Base-by-base conservation (phyloP, 176 grass and related monocot species). In the Triticum turgidum region DNA sequence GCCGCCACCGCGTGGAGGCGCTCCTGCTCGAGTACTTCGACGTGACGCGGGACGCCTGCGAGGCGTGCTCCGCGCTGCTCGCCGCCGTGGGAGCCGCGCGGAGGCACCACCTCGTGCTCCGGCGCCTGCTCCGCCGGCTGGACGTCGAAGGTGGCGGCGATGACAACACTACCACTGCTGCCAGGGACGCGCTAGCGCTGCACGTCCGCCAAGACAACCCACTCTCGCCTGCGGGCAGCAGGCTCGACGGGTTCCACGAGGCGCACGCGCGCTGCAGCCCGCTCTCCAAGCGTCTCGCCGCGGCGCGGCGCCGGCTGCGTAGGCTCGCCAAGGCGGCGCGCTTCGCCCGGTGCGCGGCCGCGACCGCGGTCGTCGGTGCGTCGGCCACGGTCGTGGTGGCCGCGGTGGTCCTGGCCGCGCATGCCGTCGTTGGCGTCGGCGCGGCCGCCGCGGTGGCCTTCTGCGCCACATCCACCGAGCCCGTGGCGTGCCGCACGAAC, bases 21-120 rank as follows among this genome's bases (percentile, higher is more conserved):
- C 87, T 95, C 52, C 82, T 98, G 33, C 35, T 94, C 9, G 90
- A 98, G 75, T 98, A 81, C 85, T 98, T 95, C 65, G 86, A 95
- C 52, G 81, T 91, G 7, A 98, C 91, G 70, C 51, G 47, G 25
- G 79, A 89, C 37, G 93, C 93, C 20, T 94, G 90, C 83, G 74
- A 62, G 67, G 93, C 93, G 0, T 98, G 93, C 84, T 72, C 91
- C 5, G 17, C 80, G 63, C 88, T 98, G 27, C 86, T 98, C 11
- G 69, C 61, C 13, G 91, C 91, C 29, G 49, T 95, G 11, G 41
- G 74, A 78, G 87, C 70, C 0, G 90, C 96, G 7, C 82, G 92
- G 12, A 33, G 75, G 2, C 93, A 94, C 71, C 92, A 96, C 33
- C 80, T 74, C 6, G 83, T 77, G 7, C 88, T 98, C 70, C 76